Conservation (phyloP, 148 eudicot species). For the Mesembryanthemum crystallinum region DNA sequence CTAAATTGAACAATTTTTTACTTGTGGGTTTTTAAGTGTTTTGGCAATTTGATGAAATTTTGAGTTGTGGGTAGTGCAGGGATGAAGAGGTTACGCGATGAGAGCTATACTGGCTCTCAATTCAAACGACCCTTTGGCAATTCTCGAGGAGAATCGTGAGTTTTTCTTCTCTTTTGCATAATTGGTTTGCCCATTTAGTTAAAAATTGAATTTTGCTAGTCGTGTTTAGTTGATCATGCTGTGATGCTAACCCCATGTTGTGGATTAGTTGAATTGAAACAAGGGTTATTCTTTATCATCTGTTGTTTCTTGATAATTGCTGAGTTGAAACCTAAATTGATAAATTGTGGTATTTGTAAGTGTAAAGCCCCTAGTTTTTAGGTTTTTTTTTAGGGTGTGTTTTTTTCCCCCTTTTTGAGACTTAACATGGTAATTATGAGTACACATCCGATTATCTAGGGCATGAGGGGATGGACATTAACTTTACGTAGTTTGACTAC, state of each 20-base stretch:
- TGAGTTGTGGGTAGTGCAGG: slow-evolving; percentile 28
- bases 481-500: neutral
- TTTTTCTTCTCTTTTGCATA: slow-evolving; percentile 20
- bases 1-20: slow-evolving; percentile 21
- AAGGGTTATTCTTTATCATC: slow-evolving; percentile 3
- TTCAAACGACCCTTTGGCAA: slow-evolving; percentile 68
- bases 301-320: slow-evolving; percentile 13
- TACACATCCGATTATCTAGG: neutral
- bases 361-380: slow-evolving; percentile 11
- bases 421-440: slow-evolving; percentile 3
- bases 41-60: slow-evolving; percentile 11
- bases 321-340: slow-evolving; percentile 11
- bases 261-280: slow-evolving; percentile 9
- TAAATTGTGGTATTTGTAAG: neutral
- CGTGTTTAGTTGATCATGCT: slow-evolving; percentile 23
- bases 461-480: neutral
- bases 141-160: slow-evolving; percentile 81
- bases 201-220: slow-evolving; percentile 14
- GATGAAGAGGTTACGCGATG: slow-evolving; percentile 83
- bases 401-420: too few relatives aligned
- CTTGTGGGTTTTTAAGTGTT: slow-evolving; percentile 9
- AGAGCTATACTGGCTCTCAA: slow-evolving; percentile 50
- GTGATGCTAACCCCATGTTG: neutral
- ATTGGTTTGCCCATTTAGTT: neutral
- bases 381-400: too few relatives aligned